These are phyloP conservation scores for Arxiozyma telluris DNA, from an alignment of 1,139 yeast genomes.

Conservation along the genomic window DNA sequence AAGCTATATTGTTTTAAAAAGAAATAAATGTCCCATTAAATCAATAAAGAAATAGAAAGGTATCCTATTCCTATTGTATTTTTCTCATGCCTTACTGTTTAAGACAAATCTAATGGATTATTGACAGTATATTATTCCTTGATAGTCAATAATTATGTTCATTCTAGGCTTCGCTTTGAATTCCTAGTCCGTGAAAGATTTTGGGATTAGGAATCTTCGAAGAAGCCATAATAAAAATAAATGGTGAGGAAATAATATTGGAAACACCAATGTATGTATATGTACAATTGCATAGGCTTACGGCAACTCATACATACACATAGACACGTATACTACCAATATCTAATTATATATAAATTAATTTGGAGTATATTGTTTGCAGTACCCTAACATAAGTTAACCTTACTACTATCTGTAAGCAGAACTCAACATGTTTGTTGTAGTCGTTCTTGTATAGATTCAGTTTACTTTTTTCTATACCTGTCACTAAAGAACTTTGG, in stretches of 20 bases:
- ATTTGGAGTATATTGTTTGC: too few species aligned
- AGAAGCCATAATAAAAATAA: constrained; percentile 39
- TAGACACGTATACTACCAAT: not conserved
- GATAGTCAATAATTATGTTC: constrained; percentile 11
- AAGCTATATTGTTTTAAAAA: too few species aligned
- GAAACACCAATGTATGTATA: not conserved
- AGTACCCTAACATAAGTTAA: not conserved
- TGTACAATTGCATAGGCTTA: not conserved
- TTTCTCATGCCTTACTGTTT: constrained; percentile 7
- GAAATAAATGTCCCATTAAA: constrained; percentile 18
- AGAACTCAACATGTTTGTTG: too few species aligned
- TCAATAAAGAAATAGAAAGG: constrained; percentile 9
- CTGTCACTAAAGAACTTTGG: too few species aligned
- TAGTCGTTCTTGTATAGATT: not conserved
- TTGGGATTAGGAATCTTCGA: constrained; percentile 57
- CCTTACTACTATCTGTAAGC: too few species aligned
- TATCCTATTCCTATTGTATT: constrained; percentile 7
- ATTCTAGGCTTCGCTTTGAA: constrained; percentile 65
- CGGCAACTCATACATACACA: not conserved
- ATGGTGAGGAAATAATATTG: too few species aligned
- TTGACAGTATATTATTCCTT: constrained; percentile 6
- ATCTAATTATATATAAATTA: too few species aligned
- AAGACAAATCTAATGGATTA: constrained; percentile 19
- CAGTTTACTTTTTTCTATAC: not conserved
- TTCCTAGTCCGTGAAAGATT: constrained; percentile 42